phyloP scores from a whole-genome alignment of 129 eudicot species.

The Centrapalus pauciflorus region DNA sequence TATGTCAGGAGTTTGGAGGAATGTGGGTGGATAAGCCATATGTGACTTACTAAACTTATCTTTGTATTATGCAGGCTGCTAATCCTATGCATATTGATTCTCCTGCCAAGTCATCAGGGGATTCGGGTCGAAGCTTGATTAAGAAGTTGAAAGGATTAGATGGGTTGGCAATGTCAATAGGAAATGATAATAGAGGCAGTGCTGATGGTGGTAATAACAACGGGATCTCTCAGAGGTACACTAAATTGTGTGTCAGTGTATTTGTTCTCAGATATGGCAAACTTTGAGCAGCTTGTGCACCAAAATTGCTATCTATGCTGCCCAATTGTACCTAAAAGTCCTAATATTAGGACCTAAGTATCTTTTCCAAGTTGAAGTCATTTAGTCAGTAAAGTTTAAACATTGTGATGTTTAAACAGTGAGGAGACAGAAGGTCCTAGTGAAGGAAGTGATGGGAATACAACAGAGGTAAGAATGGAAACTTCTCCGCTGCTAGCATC shows the following conservation, averaged over 20 bases:
- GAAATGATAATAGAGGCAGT: conserved; percentile 53
- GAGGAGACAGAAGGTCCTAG: conserved; percentile 86
- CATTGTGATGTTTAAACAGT: conserved; percentile 34
- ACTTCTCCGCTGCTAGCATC: background rate
- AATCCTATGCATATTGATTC: conserved; percentile 56
- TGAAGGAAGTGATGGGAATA: conserved; percentile 75
- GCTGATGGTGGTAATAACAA: conserved; percentile 52
- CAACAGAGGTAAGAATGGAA: conserved; percentile 40
- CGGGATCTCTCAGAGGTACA: conserved; percentile 57
- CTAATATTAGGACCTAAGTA: conserved; percentile 1
- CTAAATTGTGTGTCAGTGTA: background rate
- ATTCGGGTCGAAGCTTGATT: conserved; percentile 49
- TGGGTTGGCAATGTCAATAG: conserved; percentile 87
- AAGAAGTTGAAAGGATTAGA: conserved; percentile 75
- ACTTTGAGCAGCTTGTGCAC: background rate
- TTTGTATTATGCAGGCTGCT: conserved; percentile 45
- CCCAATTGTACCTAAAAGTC: background rate
- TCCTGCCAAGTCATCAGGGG: conserved; percentile 67
- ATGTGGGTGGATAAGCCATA: background rate
- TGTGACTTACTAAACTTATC: background rate
- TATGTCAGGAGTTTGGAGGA: background rate
- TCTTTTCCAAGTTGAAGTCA: background rate
- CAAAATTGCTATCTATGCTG: no score
- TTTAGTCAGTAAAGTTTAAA: background rate
- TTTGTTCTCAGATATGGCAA: background rate